Percentiles rank a stretch among this genome's conserved stretches.
These are phyloP conservation scores for Leptographium radiaticola DNA, from an alignment of 2,329 filamentous ascomycete species.

Conservation along the genomic window DNA sequence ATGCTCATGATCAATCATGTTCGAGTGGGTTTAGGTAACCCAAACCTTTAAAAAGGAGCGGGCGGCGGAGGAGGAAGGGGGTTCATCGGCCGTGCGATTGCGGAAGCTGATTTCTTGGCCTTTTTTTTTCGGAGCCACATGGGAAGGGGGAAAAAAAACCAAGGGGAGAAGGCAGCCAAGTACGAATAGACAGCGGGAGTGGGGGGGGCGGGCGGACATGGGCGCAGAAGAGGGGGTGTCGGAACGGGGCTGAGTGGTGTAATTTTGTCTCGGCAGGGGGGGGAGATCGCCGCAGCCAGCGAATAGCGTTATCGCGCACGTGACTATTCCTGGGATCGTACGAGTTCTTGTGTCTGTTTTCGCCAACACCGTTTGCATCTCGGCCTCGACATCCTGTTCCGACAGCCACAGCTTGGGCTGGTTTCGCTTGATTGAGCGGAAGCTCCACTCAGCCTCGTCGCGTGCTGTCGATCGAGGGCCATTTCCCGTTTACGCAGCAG, in stretches of 20 bases:
- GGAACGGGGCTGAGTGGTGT: too few species aligned
- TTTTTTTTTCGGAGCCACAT: background rate
- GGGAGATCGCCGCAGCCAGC: too few species aligned
- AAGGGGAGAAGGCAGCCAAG: too few species aligned
- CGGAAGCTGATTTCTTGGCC: background rate
- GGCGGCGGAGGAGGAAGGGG: background rate
- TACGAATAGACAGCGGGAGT: too few species aligned
- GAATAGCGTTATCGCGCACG: too few species aligned
- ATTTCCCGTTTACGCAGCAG: too few species aligned
- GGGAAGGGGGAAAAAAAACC: background rate
- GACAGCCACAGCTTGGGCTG: background rate
- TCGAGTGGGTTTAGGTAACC: constrained; percentile 9
- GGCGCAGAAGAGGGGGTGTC: too few species aligned
- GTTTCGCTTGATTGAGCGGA: background rate
- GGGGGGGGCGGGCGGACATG: too few species aligned
- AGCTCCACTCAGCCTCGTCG: constrained; percentile 2
- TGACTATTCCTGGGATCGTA: too few species aligned
- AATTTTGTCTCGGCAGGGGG: too few species aligned
- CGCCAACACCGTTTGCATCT: constrained; percentile 1
- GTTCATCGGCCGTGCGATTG: constrained; percentile 6
- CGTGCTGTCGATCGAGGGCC: too few species aligned
- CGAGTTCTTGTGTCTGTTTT: too few species aligned
- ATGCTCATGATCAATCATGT: constrained; percentile 13
- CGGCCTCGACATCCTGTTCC: constrained; percentile 5
- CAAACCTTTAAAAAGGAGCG: constrained; percentile 5